Evolutionary conservation across 2,329 filamentous ascomycete species (phyloP), one percentile per base, ranked within the genome.

Genomic region (Diaporthe ampelina): DNA sequence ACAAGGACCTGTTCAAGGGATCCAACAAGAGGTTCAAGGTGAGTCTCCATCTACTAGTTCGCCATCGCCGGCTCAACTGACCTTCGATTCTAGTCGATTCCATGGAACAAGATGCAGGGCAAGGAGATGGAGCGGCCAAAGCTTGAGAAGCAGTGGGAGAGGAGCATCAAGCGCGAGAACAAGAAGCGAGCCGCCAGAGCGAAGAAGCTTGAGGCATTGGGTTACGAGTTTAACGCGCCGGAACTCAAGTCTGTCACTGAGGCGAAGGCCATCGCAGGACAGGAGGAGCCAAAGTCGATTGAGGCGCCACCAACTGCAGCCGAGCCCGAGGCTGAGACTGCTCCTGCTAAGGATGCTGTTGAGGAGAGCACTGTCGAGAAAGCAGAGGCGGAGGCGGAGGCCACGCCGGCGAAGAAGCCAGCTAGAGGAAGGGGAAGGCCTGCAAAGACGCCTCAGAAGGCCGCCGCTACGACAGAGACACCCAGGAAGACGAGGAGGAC

Each of bases 11-110:
- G 70, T 98, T 95, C 91, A 95, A 97, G 85, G 95, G 95, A 50
- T 94, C 95, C 80, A 96, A 97, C 84, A 92, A 91, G 80, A 93
- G 95, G 73, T 98, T 97, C 89, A 97, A 97, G 88, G 74, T 73
- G 71, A 48, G 72, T 24, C 15, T 15, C 21, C 24, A 3, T 32
- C n/a, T 26, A 7, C 29, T 26, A 21, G 17, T 8, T 21, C 29
- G 21, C 19, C 7, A 32, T 26, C 11, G 24, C 19, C 21, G n/a
- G 32, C n/a, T 52, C 13, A 48, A 48, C 72, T 75, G 40, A 74
- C 57, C 35, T 24, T 1, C 15, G 21, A 9, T 4, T 13, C 15
- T 19, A 75, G 74, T 89, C 89, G 76, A 91, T 96, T 17, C 96
- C 97, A 26, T 93, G 94, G 88, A 97, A 95, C 85, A 94, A 94